Conservation (phyloP, 306 rosid genomes). For the Calophaca sinica region DNA sequence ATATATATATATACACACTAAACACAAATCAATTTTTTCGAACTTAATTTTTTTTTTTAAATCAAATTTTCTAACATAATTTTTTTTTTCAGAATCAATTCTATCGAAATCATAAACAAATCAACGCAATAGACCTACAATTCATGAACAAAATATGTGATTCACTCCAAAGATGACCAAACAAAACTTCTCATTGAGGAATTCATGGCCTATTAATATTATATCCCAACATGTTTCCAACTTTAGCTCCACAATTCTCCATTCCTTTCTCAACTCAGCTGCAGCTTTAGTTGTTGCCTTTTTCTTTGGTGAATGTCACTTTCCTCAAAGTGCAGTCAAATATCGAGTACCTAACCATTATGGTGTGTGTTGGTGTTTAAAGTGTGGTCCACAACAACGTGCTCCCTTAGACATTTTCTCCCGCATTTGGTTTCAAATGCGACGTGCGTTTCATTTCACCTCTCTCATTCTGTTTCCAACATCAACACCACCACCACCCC, state of each 20-base stretch:
- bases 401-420: conserved; percentile 32
- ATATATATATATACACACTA: too few species aligned
- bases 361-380: conserved; percentile 12
- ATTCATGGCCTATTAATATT: background rate
- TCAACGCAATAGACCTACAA: too few species aligned
- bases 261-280: background rate
- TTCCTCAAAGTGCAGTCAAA: conserved; percentile 7
- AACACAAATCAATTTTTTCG: too few species aligned
- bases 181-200: too few species aligned
- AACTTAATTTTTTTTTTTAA: too few species aligned
- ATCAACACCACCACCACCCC: background rate
- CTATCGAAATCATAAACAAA: too few species aligned
- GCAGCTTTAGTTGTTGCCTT: conserved; percentile 12
- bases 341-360: conserved; percentile 11
- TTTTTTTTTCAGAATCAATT: too few species aligned
- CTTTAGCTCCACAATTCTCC: background rate
- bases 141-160: too few species aligned
- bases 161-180: too few species aligned
- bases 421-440: conserved; percentile 10
- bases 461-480: conserved; percentile 8
- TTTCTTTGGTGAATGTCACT: conserved; percentile 3
- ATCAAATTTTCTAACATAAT: too few species aligned
- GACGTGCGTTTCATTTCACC: background rate
- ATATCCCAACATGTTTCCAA: background rate
- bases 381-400: conserved; percentile 36